A percentile compares a stretch with the other conserved stretches of the same genome.
Evolutionary conservation across 1,139 yeast species (phyloP).

Genomic region (Geotrichum siamense): DNA sequence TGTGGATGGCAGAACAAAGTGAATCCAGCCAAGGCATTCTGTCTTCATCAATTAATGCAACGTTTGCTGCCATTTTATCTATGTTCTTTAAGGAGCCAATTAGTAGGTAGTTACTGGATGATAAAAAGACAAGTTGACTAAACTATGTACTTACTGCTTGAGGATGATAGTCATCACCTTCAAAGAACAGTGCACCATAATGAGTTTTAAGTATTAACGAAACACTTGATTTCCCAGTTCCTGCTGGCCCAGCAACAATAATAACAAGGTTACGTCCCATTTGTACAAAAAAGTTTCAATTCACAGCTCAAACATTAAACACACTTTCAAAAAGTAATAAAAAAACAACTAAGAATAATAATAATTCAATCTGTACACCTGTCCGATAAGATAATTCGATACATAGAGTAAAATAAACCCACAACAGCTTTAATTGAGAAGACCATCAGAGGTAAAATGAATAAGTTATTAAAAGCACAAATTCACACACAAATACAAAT

Average conservation of each 20-base stretch:
- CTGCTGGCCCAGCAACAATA: slow-evolving; percentile 85
- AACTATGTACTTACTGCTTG: slow-evolving; percentile 31
- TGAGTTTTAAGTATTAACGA: slow-evolving; percentile 47
- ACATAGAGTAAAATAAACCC: too few relatives aligned
- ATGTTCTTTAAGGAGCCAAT: slow-evolving; percentile 53
- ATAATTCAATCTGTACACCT: too few relatives aligned
- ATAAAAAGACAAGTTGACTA: too few relatives aligned
- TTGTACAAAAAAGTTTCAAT: too few relatives aligned
- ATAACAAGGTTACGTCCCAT: slow-evolving; percentile 29
- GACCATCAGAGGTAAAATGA: too few relatives aligned
- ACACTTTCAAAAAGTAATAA: too few relatives aligned
- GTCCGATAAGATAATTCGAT: too few relatives aligned
- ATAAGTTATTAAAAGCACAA: too few relatives aligned
- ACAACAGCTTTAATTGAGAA: too few relatives aligned
- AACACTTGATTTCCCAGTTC: slow-evolving; percentile 84
- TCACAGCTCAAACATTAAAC: too few relatives aligned
- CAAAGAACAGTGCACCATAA: slow-evolving; percentile 52
- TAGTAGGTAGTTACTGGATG: slow-evolving; percentile 20
- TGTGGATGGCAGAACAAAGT: slow-evolving; percentile 36
- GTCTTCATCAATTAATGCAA: slow-evolving; percentile 80
- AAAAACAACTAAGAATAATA: too few relatives aligned
- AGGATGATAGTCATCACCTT: slow-evolving; percentile 83
- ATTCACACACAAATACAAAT: too few relatives aligned
- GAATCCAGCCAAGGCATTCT: slow-evolving; percentile 79
- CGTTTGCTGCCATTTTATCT: slow-evolving; percentile 72